Evolutionary conservation across 257 asterid species (phyloP).

Genomic region (Orobanche coerulescens): DNA sequence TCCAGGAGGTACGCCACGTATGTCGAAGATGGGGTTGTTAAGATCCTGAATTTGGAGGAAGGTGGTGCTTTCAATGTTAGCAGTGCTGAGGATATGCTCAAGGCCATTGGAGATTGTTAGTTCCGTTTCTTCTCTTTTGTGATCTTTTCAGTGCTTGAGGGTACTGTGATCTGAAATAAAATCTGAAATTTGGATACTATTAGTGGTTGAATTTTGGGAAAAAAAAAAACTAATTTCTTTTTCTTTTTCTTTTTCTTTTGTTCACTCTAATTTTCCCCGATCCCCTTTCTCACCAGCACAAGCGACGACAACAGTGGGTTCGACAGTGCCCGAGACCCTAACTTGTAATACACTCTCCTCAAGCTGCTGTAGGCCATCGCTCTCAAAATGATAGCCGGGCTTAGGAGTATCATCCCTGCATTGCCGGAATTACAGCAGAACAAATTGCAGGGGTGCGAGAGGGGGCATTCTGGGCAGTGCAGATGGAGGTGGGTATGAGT

Average conservation of each 20-base stretch:
- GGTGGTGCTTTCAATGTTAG: conserved; percentile 94
- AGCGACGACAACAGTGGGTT: no score
- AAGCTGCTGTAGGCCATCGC: conserved; percentile 47
- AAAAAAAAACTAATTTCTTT: no score
- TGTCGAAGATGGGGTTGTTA: conserved; percentile 78
- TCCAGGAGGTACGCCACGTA: conserved; percentile 84
- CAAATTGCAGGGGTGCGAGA: conserved; percentile 11
- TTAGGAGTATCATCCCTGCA: conserved; percentile 9
- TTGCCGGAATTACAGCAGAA: conserved; percentile 16
- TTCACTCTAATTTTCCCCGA: no score
- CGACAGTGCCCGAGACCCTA: no score
- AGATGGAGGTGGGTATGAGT: no score
- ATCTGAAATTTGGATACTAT: no score
- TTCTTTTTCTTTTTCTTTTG: no score
- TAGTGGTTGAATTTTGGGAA: no score
- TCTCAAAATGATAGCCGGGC: conserved; percentile 11
- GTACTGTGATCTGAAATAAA: no score
- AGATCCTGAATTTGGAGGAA: conserved; percentile 75
- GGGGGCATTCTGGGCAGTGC: no score
- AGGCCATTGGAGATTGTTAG: conserved; percentile 37
- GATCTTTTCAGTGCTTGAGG: neutral
- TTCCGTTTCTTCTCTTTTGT: neutral
- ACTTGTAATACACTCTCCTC: no score
- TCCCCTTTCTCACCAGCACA: no score
- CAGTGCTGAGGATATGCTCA: conserved; percentile 93